Evolutionary conservation across 352 stramenopile genomes (phyloP), one percentile per base, ranked within the genome.

Genomic region (Globisporangium radiosum): DNA sequence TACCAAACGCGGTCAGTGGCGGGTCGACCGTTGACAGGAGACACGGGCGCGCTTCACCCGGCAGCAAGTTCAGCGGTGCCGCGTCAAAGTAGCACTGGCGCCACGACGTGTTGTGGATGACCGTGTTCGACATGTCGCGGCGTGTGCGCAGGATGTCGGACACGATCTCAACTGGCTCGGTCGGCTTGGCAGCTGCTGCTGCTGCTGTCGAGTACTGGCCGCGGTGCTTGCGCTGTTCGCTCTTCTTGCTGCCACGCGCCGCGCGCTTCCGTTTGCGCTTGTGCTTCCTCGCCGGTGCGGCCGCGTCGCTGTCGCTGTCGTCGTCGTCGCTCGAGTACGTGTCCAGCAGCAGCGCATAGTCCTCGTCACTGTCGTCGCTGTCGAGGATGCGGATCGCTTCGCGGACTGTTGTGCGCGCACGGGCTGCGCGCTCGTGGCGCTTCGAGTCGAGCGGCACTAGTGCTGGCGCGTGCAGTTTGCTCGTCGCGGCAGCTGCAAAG

Each of bases 21-120:
- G 50, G 69, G 44, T 85, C 70, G 47, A 54, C 66, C 15, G 64
- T 54, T 4, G 62, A 83, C 48, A 67, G 54, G 33, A 68, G 65
- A 47, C 56, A 59, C 6, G 56, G 59, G 42, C 52, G 54, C 6
- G 62, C 48, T 37, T 59, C 45, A 19, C 76, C 37, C 5, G 62
- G 52, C 25, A 85, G 65, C 45, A 85, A 36, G 40, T 68, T 81
- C 7, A 50, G 54, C 13, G 73, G 71, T 5, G 61, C 70, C 5
- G 60, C 56, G 19, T 76, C 73, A 1, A 85, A 72, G 51, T 56
- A 73, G 39, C 78, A 67, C 19, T 66, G 72, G 48, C 75, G 63
- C 75, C 75, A 85, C 40, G 68, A 60, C 9, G 73, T 81, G 33
- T 56, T 65, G 56, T 80, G 73, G 56, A 85, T 70, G 13, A 83